phyloP scores from a whole-genome alignment of 2,329 filamentous ascomycete genomes.

The Sclerotinia trifoliorum region DNA sequence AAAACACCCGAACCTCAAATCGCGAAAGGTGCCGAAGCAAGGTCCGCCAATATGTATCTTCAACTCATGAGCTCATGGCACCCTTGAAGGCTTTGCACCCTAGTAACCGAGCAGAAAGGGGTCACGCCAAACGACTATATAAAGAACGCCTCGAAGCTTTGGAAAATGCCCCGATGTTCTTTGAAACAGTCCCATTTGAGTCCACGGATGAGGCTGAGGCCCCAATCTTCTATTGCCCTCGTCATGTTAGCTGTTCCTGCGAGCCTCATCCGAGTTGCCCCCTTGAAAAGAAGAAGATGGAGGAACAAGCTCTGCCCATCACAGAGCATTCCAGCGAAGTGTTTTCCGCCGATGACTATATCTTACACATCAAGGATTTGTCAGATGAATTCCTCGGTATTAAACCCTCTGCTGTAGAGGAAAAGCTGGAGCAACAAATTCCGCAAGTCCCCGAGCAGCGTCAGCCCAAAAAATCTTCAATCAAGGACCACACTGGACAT shows the following conservation, averaged over 20 bases:
- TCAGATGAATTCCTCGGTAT: background rate
- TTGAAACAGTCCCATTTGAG: conserved; percentile 1
- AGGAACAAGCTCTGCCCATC: background rate
- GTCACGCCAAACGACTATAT: background rate
- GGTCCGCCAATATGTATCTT: background rate
- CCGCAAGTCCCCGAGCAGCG: background rate
- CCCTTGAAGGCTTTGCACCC: conserved; percentile 12
- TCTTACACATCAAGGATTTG: background rate
- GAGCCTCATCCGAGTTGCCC: background rate
- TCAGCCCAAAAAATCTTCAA: background rate
- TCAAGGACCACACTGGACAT: background rate
- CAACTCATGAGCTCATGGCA: conserved; percentile 11
- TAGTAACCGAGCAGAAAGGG: conserved; percentile 11
- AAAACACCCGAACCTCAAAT: background rate
- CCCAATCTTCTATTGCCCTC: conserved; percentile 1
- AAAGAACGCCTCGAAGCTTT: conserved; percentile 1
- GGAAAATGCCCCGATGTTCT: background rate
- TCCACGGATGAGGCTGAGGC: conserved; percentile 2
- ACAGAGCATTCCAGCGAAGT: background rate
- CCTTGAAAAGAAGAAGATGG: background rate
- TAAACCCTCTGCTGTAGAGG: background rate
- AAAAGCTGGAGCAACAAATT: background rate
- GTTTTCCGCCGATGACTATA: conserved; percentile 2
- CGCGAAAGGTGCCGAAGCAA: conserved; percentile 1
- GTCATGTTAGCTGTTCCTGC: background rate